phyloP scores from a whole-genome alignment of 345 rosid genomes.

The Carallia brachiata region DNA sequence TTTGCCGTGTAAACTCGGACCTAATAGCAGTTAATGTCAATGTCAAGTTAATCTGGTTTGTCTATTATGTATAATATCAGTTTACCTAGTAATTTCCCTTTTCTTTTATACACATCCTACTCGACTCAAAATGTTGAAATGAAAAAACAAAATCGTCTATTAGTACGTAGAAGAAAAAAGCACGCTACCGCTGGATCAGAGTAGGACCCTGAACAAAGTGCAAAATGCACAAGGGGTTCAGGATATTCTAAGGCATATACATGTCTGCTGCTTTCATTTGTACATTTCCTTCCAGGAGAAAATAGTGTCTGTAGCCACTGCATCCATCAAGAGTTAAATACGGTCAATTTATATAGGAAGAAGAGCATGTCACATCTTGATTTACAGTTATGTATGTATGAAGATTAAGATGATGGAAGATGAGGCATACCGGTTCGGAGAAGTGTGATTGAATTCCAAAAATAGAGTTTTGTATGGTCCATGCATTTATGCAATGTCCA shows the following conservation, averaged over 20 bases:
- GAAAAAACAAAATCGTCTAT: not conserved
- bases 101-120: not conserved
- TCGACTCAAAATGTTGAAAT: not conserved
- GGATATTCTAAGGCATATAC: conserved; percentile 71
- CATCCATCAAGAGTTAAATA: conserved; percentile 17
- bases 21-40: conserved; percentile 21
- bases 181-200: conserved; percentile 70
- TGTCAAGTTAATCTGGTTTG: not conserved
- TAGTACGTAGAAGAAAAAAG: not conserved
- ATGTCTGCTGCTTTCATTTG: conserved; percentile 49
- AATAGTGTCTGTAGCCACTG: conserved; percentile 79
- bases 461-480: conserved; percentile 59
- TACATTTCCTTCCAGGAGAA: conserved; percentile 69
- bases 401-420: conserved; percentile 2
- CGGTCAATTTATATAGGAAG: not conserved
- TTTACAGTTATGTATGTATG: not conserved
- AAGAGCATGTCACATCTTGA: not conserved
- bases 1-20: conserved; percentile 64
- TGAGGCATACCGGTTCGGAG: conserved; percentile 52
- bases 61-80: conserved; percentile 1
- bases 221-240: conserved; percentile 82
- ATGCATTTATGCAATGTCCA: conserved; percentile 61
- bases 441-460: conserved; percentile 66
- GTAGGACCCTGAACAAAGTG: conserved; percentile 68
- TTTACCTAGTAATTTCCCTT: not conserved